phyloP scores from a whole-genome alignment of 345 rosid genomes.

The Adansonia digitata region DNA sequence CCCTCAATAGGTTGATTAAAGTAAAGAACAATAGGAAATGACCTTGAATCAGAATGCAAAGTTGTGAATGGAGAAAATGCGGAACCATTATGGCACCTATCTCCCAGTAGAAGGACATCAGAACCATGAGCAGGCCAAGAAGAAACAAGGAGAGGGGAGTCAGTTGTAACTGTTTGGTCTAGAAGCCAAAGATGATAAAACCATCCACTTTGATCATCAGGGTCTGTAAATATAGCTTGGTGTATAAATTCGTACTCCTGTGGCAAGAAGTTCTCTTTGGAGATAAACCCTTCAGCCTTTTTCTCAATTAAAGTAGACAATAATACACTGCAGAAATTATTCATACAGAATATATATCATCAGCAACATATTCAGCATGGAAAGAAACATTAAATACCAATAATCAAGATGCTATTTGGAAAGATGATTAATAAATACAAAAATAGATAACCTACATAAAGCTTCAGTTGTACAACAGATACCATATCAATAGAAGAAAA shows the following conservation, averaged over 20 bases:
- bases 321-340: conserved; percentile 58
- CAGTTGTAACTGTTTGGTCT: conserved; percentile 64
- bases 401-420: background rate
- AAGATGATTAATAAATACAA: background rate
- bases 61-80: conserved; percentile 29
- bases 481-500: background rate
- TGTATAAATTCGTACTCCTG: conserved; percentile 69
- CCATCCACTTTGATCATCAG: conserved; percentile 96
- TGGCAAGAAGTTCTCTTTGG: conserved; percentile 46
- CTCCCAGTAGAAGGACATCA: conserved; percentile 33
- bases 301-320: conserved; percentile 57
- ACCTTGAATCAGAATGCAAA: conserved; percentile 32
- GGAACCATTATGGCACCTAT: conserved; percentile 25
- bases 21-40: conserved; percentile 65
- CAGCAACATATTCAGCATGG: background rate
- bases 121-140: conserved; percentile 83
- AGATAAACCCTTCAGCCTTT: conserved; percentile 45
- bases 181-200: conserved; percentile 98
- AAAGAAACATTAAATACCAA: background rate
- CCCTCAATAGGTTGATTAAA: conserved; percentile 76
- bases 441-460: background rate
- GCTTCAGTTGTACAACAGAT: background rate
- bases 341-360: background rate
- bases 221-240: conserved; percentile 77
- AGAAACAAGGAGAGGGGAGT: conserved; percentile 60